Evolutionary conservation across 306 rosid genomes (phyloP).

Genomic region (Pyrus pyrifolia): DNA sequence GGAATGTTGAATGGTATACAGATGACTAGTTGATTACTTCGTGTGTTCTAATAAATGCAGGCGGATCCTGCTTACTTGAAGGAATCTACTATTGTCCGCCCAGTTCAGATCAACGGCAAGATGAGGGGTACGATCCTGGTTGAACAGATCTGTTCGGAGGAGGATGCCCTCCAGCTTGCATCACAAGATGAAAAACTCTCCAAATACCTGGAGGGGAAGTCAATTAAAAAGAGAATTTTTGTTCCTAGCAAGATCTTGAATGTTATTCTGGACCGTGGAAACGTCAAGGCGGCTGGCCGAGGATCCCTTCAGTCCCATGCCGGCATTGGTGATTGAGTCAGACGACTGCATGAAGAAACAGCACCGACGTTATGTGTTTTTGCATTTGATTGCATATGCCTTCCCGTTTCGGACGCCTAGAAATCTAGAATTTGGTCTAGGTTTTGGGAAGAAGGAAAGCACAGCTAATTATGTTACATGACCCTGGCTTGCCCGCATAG

Average conservation of each 20-base stretch:
- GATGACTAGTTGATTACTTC: neutral
- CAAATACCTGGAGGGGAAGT: conserved; percentile 58
- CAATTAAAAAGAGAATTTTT: conserved; percentile 61
- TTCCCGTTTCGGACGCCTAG: neutral
- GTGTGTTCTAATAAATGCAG: conserved; percentile 34
- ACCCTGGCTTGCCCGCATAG: no score
- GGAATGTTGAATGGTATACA: neutral
- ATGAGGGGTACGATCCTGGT: conserved; percentile 86
- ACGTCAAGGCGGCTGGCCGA: conserved; percentile 39
- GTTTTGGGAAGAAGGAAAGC: no score
- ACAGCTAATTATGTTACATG: neutral
- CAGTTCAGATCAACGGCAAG: conserved; percentile 95
- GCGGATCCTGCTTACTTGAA: conserved; percentile 66
- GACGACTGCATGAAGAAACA: neutral
- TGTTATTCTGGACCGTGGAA: conserved; percentile 70
- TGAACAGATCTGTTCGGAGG: conserved; percentile 83
- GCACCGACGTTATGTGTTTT: neutral
- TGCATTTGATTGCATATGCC: neutral
- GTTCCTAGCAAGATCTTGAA: conserved; percentile 90
- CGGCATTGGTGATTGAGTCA: neutral
- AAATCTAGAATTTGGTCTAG: neutral
- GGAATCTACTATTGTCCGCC: conserved; percentile 62
- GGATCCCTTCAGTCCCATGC: conserved; percentile 11
- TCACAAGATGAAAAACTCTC: conserved; percentile 65
- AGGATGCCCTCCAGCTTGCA: conserved; percentile 67